phyloP scores from a whole-genome alignment of 805 yeast species.

The Ogataea minuta region DNA sequence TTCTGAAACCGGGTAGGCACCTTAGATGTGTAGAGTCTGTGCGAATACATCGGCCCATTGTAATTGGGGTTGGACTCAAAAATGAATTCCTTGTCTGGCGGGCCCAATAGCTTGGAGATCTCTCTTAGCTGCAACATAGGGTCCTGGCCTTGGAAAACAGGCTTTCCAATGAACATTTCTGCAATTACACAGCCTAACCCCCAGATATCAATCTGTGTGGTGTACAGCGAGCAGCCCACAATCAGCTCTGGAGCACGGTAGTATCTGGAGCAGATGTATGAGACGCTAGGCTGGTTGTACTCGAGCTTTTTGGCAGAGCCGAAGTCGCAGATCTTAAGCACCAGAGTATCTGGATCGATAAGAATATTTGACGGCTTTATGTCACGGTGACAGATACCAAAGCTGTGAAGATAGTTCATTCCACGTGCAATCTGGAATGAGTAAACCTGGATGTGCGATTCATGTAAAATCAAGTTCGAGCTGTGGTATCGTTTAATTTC shows the following conservation, averaged over 20 bases:
- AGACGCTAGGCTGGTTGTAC: conserved; percentile 80
- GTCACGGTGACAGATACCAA: conserved; percentile 81
- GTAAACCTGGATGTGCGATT: conserved; percentile 73
- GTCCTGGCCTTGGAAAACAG: conserved; percentile 92
- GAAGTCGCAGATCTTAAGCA: conserved; percentile 77
- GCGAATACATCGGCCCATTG: conserved; percentile 71
- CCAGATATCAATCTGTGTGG: conserved; percentile 95
- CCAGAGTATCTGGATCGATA: conserved; percentile 66
- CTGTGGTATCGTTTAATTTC: conserved; percentile 71
- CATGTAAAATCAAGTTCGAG: conserved; percentile 59
- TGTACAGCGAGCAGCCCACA: conserved; percentile 83
- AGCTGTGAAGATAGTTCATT: conserved; percentile 77
- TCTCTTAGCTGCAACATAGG: conserved; percentile 87
- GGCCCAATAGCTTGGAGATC: conserved; percentile 86
- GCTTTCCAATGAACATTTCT: conserved; percentile 87
- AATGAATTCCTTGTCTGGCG: conserved; percentile 72
- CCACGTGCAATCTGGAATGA: conserved; percentile 80
- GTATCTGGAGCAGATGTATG: conserved; percentile 94
- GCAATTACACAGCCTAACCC: conserved; percentile 96
- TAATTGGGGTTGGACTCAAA: conserved; percentile 73
- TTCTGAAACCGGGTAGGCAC: conserved; percentile 45
- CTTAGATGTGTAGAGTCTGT: conserved; percentile 40
- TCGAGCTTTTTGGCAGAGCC: conserved; percentile 82
- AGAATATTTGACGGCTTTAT: conserved; percentile 80
- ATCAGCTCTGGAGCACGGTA: conserved; percentile 96